phyloP scores from a whole-genome alignment of 169 alveolate species.

The Cryptosporidium canis region DNA sequence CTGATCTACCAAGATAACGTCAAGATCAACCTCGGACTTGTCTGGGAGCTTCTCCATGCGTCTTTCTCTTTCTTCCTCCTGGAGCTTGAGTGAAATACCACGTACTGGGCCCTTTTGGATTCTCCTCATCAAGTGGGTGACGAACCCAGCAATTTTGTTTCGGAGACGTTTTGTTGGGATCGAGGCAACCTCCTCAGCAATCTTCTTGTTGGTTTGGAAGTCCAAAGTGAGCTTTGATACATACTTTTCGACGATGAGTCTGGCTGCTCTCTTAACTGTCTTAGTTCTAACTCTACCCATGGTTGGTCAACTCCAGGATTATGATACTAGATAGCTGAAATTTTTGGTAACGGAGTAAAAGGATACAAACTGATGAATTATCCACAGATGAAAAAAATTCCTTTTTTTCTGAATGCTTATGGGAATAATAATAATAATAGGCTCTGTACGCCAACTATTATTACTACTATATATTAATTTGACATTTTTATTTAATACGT shows the following conservation, averaged over 20 bases:
- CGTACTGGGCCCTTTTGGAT: conserved; percentile 99
- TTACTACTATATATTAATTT: neutral
- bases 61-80: conserved; percentile 99
- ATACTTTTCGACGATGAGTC: conserved; percentile 98
- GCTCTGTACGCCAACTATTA: neutral
- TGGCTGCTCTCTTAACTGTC: conserved; percentile 99
- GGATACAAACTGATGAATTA: neutral
- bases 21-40: conserved; percentile 90
- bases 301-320: neutral
- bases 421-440: neutral
- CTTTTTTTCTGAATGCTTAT: neutral
- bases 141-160: conserved; percentile 97
- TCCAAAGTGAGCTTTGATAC: conserved; percentile 96
- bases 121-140: conserved; percentile 93
- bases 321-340: neutral
- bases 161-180: conserved; percentile 98
- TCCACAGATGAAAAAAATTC: neutral
- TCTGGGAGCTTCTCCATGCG: conserved; percentile 98
- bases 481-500: neutral
- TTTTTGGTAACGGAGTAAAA: neutral
- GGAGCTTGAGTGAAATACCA: conserved; percentile 99
- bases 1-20: conserved; percentile 87
- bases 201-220: conserved; percentile 98
- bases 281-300: conserved; percentile 99
- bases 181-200: conserved; percentile 98